phyloP scores from a whole-genome alignment of 192 early-diverging fungal species.

The Rhizoclosmatium globosum region DNA sequence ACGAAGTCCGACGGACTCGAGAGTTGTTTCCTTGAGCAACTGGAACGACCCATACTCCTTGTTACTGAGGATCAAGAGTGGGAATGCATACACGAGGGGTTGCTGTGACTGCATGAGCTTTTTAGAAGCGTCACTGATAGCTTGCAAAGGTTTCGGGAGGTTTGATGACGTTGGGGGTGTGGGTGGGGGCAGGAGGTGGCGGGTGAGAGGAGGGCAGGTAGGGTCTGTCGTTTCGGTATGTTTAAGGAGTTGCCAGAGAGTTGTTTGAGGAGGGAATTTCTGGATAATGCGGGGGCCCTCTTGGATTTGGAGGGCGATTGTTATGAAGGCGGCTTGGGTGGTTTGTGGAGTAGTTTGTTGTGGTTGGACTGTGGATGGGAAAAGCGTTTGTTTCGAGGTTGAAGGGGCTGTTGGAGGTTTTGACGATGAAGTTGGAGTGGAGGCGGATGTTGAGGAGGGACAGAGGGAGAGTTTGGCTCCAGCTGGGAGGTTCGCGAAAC shows the following conservation, averaged over 20 bases:
- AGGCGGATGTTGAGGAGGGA: constrained; percentile 6
- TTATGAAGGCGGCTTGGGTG: constrained; percentile 31
- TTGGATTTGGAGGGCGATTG: constrained; percentile 79
- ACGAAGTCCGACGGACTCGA: constrained; percentile 72
- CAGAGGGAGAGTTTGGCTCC: constrained; percentile 78
- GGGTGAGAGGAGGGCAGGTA: constrained; percentile 60
- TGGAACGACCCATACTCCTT: constrained; percentile 68
- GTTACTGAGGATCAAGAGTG: constrained; percentile 70
- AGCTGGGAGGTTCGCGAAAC: constrained; percentile 83
- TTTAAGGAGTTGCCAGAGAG: constrained; percentile 77
- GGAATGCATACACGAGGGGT: constrained; percentile 60
- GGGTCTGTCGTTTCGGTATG: constrained; percentile 57
- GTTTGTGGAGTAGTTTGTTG: neutral
- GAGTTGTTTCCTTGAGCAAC: constrained; percentile 70
- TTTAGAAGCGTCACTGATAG: constrained; percentile 17
- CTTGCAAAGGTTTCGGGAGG: constrained; percentile 26
- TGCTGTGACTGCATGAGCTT: constrained; percentile 2
- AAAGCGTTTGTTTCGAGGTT: neutral
- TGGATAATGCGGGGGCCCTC: constrained; percentile 71
- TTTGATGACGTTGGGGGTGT: neutral
- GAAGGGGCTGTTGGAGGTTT: neutral
- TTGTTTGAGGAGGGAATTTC: constrained; percentile 63
- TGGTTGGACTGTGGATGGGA: neutral
- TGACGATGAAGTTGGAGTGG: constrained; percentile 4
- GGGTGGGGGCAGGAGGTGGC: constrained; percentile 26